Percentiles rank a stretch among this genome's conserved stretches.
Conservation (phyloP, 805 yeast species). For the Suhomyces sp. region DNA sequence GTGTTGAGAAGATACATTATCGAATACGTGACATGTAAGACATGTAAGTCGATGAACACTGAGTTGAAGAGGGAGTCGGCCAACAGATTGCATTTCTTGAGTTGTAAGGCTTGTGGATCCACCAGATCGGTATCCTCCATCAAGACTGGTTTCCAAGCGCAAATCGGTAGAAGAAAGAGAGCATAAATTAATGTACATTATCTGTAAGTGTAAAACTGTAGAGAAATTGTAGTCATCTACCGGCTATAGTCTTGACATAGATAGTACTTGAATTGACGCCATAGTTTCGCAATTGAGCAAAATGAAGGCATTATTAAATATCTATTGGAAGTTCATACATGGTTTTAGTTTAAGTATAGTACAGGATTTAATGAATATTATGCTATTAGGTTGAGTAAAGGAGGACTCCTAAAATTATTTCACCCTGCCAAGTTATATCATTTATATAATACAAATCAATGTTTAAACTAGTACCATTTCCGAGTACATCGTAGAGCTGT, state of each 20-base stretch:
- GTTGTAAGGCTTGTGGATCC: conserved; percentile 97
- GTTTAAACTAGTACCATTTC: not conserved
- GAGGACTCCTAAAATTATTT: too few relatives aligned
- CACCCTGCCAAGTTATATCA: not conserved
- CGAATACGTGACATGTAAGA: conserved; percentile 98
- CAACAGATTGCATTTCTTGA: conserved; percentile 94
- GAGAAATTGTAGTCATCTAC: not conserved
- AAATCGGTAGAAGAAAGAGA: conserved; percentile 85
- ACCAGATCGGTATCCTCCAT: conserved; percentile 95
- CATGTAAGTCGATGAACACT: conserved; percentile 97
- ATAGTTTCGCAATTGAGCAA: too few relatives aligned
- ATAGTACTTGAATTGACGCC: too few relatives aligned
- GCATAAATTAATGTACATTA: conserved; percentile 15
- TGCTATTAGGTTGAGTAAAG: too few relatives aligned
- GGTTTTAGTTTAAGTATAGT: too few relatives aligned
- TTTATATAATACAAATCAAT: not conserved
- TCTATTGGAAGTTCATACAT: too few relatives aligned
- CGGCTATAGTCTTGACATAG: too few relatives aligned
- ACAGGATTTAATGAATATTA: too few relatives aligned
- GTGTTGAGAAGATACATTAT: conserved; percentile 93
- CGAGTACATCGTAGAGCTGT: too few relatives aligned
- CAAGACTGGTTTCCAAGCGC: conserved; percentile 99
- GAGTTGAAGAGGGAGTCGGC: conserved; percentile 92
- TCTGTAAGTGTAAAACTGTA: not conserved
- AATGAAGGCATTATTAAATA: too few relatives aligned